Conservation (phyloP, 169 alveolate genomes). For the Fabrea salina region DNA sequence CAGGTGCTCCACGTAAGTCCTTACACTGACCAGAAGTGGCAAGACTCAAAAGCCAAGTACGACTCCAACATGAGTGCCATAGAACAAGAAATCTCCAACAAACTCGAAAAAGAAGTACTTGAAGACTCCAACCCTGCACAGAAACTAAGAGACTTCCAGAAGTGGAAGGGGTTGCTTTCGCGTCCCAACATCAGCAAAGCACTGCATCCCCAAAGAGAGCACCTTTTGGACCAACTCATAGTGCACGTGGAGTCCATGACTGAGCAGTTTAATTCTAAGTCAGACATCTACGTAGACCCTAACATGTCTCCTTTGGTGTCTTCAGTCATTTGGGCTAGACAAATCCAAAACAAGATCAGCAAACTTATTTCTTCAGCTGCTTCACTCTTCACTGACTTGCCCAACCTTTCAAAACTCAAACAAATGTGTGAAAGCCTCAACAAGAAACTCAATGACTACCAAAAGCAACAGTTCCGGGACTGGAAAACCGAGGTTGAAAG, state of each 20-base stretch:
- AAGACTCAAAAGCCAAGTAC: conserved; percentile 54
- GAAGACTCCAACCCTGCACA: conserved; percentile 57
- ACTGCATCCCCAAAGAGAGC: conserved; percentile 71
- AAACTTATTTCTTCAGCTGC: conserved; percentile 52
- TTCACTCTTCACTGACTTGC: conserved; percentile 68
- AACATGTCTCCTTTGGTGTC: conserved; percentile 55
- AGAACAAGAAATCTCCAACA: conserved; percentile 53
- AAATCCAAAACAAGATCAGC: conserved; percentile 56
- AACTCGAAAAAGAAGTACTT: conserved; percentile 59
- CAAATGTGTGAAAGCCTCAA: conserved; percentile 54
- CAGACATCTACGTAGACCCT: conserved; percentile 41
- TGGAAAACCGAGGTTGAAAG: conserved; percentile 67
- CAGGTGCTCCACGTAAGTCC: conserved; percentile 46
- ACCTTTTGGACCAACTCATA: conserved; percentile 48
- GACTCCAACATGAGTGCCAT: conserved; percentile 50
- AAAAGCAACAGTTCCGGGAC: conserved; percentile 52
- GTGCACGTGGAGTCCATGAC: conserved; percentile 36
- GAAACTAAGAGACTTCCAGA: conserved; percentile 63
- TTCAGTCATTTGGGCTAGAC: conserved; percentile 74
- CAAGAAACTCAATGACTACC: conserved; percentile 55
- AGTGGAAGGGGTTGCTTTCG: conserved; percentile 70
- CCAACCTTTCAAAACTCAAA: conserved; percentile 40
- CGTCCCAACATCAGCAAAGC: conserved; percentile 60
- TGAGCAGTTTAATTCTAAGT: conserved; percentile 64
- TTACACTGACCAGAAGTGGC: conserved; percentile 44